A percentile compares a stretch with the other conserved stretches of the same genome.
Evolutionary conservation across 1,284 basidiomycete genomes (phyloP).

Genomic region (Rhodotorula sp.): DNA sequence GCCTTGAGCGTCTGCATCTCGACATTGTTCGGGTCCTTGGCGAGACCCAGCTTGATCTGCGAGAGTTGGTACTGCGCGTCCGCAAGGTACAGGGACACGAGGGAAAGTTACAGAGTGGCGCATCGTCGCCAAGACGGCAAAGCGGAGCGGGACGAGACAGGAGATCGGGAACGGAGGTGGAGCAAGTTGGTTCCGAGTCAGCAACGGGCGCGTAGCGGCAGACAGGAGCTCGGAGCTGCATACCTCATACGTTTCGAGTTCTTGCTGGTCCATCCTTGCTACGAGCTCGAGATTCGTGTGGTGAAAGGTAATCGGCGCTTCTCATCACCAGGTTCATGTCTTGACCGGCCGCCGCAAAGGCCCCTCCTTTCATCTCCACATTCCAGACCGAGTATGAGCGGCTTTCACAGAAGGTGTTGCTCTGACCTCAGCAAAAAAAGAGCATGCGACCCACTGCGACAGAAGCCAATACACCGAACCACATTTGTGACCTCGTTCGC

Average conservation of each 20-base stretch:
- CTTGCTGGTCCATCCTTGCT: conserved; percentile 25
- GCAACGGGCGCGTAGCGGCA: not conserved
- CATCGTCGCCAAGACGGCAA: not conserved
- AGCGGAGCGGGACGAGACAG: not conserved
- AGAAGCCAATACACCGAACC: too few species aligned
- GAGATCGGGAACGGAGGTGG: not conserved
- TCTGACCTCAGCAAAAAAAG: too few species aligned
- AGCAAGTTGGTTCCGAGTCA: not conserved
- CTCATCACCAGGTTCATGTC: too few species aligned
- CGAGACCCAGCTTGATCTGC: conserved; percentile 82
- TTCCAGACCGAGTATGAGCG: too few species aligned
- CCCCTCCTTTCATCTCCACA: too few species aligned
- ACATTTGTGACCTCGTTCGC: too few species aligned
- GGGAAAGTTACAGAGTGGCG: not conserved
- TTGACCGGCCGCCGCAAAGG: too few species aligned
- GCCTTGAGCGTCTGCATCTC: conserved; percentile 68
- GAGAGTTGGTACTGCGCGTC: conserved; percentile 35
- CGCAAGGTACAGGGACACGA: not conserved
- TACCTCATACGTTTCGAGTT: conserved; percentile 38
- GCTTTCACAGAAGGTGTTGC: too few species aligned
- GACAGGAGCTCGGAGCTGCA: accelerated
- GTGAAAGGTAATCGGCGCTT: not conserved
- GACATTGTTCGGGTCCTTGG: conserved; percentile 73
- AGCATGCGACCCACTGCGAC: too few species aligned
- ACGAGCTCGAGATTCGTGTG: not conserved